Conservation (phyloP, 257 asterid species). For the Thymus mandschuricus region DNA sequence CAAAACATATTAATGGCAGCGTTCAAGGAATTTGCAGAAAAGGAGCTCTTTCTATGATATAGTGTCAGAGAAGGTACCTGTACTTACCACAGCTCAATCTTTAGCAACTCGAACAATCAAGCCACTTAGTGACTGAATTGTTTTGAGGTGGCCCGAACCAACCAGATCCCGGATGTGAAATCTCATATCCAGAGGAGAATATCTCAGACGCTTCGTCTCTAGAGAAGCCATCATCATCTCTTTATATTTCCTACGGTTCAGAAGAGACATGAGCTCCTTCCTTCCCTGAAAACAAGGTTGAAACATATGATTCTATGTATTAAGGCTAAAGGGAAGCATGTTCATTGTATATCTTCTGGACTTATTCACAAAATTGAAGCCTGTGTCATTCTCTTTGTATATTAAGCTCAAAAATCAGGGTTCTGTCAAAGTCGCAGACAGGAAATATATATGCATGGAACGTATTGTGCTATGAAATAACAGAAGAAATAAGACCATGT, state of each 20-base stretch:
- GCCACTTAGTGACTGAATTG: constrained; percentile 73
- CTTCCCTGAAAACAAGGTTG: constrained; percentile 61
- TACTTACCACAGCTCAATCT: constrained; percentile 49
- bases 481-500: too few species aligned
- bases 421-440: too few species aligned
- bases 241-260: constrained; percentile 72
- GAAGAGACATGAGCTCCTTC: constrained; percentile 86
- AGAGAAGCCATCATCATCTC: constrained; percentile 82
- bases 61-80: background rate
- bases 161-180: constrained; percentile 90
- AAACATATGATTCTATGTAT: constrained; percentile 1
- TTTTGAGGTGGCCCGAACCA: constrained; percentile 90
- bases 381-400: too few species aligned
- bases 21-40: too few species aligned
- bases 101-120: constrained; percentile 69
- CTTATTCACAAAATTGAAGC: too few species aligned
- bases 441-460: too few species aligned
- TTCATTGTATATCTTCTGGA: too few species aligned
- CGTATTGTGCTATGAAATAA: too few species aligned
- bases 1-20: too few species aligned
- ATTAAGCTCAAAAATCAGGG: too few species aligned
- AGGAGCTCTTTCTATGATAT: background rate
- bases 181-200: constrained; percentile 90
- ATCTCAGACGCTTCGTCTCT: constrained; percentile 76
- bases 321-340: background rate